Base-by-base conservation (phyloP, 345 rosid species). In the Jatropha curcas region DNA sequence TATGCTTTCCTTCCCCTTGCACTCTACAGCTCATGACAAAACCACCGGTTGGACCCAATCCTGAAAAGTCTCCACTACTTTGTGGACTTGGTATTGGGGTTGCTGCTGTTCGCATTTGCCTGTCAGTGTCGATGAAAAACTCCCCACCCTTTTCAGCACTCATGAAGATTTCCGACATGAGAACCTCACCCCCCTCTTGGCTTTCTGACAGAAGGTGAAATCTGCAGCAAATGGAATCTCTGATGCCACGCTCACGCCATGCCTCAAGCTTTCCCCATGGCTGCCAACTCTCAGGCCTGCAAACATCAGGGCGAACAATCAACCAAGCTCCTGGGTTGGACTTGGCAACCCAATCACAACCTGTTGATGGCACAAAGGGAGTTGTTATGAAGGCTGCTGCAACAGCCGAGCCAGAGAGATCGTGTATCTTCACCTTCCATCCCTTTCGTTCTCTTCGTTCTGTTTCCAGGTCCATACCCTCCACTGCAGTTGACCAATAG, bases 201-300 rank as follows among this genome's bases (percentile, higher is more conserved):
- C 79, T 90, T 74, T 89, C 92, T 0, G 98, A 88, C 35, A 94
- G 75, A 71, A 94, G 88, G 78, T 89, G 93, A 74, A 94, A 94
- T 51, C 94, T 83, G 82, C 94, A 90, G 84, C 97, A 94, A 1
- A 94, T 72, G 0, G 96, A 84, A 82, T 94, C 97, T 78, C 97
- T 86, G 57, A 90, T 80, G 68, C 98, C 94, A 4, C 98, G 96
- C 77, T 94, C 98, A 6, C 96, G 93, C 98, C 98, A 94, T 4
- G 91, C 96, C 80, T 94, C 96, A 0, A 94, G 93, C 85, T 88
- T 94, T 82, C 97, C 97, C 97, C 98, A 94, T 8, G 98, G 98
- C 79, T 89, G 89, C 98, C 97, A 94, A 87, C 94, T 88, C 80
- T 88, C 93, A 2, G 96, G 89, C 70, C 93, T 79, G 71, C 86